phyloP scores from a whole-genome alignment of 2,329 filamentous ascomycete species.

The Clarireedia sp. region DNA sequence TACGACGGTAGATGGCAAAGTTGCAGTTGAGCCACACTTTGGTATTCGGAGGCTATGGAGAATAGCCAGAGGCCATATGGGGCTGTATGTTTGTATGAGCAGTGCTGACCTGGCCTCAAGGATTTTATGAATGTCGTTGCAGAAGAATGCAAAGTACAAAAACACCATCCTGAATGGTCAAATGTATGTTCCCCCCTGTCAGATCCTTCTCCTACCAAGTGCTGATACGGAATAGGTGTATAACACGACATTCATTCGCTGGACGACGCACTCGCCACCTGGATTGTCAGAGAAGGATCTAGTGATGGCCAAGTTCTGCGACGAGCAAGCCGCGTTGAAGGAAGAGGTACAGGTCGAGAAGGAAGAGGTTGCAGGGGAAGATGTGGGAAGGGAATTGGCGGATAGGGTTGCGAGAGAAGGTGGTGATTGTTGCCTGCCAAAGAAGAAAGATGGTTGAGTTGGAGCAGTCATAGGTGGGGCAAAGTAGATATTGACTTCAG shows the following conservation, averaged over 20 bases:
- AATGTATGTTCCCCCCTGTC: constrained; percentile 43
- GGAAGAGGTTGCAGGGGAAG: constrained; percentile 36
- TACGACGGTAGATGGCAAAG: background rate
- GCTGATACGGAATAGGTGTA: constrained; percentile 44
- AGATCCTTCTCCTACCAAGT: background rate
- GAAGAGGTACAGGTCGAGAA: background rate
- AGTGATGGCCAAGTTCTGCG: constrained; percentile 53
- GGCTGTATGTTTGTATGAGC: background rate
- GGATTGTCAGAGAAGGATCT: constrained; percentile 60
- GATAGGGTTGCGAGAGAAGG: constrained; percentile 38
- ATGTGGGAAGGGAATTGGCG: constrained; percentile 35
- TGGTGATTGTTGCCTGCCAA: constrained; percentile 47
- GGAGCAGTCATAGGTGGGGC: background rate
- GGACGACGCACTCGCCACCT: constrained; percentile 62
- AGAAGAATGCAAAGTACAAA: constrained; percentile 57
- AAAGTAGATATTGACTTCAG: background rate
- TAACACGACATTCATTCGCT: constrained; percentile 61
- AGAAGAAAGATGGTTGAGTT: constrained; percentile 15
- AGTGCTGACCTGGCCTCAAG: constrained; percentile 31
- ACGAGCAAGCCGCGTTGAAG: background rate
- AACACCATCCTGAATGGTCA: constrained; percentile 71
- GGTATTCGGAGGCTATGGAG: too few species aligned
- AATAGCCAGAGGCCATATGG: too few species aligned
- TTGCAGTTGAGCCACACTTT: background rate
- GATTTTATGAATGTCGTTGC: constrained; percentile 70